Base-by-base conservation (phyloP, 352 stramenopile genomes). In the Pythium vanterpoolii region DNA sequence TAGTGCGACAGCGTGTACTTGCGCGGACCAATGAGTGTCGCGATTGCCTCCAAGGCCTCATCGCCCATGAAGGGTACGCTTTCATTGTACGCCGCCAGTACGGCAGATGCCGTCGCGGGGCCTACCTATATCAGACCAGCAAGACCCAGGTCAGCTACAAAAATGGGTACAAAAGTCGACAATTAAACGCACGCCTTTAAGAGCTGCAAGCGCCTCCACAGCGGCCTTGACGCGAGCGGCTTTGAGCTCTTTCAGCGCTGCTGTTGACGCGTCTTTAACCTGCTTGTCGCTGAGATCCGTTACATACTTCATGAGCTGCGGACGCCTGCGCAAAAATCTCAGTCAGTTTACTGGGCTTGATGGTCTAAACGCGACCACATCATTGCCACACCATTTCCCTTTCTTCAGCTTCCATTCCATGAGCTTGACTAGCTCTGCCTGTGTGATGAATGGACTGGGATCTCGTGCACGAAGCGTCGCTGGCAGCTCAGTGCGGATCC, bases 331-430 rank as follows among this genome's bases (percentile, higher is more conserved):
- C 42, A 26, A 30, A 48, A 21, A 18, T 42, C 34, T 16, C 10
- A 26, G 6, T 18, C 42, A 30, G 8, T 30, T 26, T 21, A 48
- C 10, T 48, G 28, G 24, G 39, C 13, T n/a, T 18, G 8, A 36
- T 36, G 31, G 31, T 16, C 1, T 42, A 16, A 42, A 42, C 34
- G 1, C 13, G 40, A 55, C 18, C 36, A 28, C 28, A 28, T 60
- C 14, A 46, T 18, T 16, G 30, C 7, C 64, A 23, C 46, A 90
- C 83, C 81, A 93, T 69, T 93, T 93, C 39, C 81, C 83, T 53
- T 91, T 93, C 62, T 81, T 89, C 39, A 93, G 77, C 61, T 91
- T 93, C 83, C 83, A 93, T 55, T 90, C 60, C 81, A 93, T 88
- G 40, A 93, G 70, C 40, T 74, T 64, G 26, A 72, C 60, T 36